A percentile compares a stretch with the other conserved stretches of the same genome.
These are phyloP conservation scores for Punctularia strigosozonata DNA, from an alignment of 768 basidiomycete genomes.

Conservation along the genomic window DNA sequence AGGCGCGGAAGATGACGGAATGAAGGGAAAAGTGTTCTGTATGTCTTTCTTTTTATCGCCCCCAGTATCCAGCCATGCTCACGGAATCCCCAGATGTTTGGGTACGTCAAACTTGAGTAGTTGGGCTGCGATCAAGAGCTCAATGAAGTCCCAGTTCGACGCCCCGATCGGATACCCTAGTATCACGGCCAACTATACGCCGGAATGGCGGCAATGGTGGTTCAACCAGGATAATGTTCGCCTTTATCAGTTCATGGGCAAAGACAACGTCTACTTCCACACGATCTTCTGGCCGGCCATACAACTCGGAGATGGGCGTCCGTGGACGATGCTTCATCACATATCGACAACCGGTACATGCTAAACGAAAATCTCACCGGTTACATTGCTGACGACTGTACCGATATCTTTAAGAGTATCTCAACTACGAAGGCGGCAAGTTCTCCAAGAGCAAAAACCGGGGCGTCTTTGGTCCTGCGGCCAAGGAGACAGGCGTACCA, in stretches of 20 bases:
- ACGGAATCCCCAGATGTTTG: slow-evolving; percentile 60
- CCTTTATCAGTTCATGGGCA: slow-evolving; percentile 99
- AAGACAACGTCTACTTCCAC: slow-evolving; percentile 99
- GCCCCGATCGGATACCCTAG: slow-evolving; percentile 95
- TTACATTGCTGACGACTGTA: neutral
- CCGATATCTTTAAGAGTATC: slow-evolving; percentile 51
- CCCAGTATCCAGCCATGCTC: neutral
- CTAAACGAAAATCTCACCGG: too few species aligned
- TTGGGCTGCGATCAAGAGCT: neutral
- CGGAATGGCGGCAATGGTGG: slow-evolving; percentile 98
- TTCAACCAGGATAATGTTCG: slow-evolving; percentile 80
- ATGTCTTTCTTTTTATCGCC: slow-evolving; percentile 28
- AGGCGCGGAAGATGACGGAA: slow-evolving; percentile 66
- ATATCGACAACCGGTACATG: slow-evolving; percentile 83
- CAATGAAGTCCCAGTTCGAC: slow-evolving; percentile 55
- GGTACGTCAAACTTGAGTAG: slow-evolving; percentile 38
- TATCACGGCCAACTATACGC: slow-evolving; percentile 91
- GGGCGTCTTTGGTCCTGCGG: slow-evolving; percentile 93
- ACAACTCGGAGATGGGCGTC: slow-evolving; percentile 76
- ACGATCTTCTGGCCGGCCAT: slow-evolving; percentile 90
- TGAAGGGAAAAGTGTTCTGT: slow-evolving; percentile 95
- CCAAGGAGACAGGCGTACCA: slow-evolving; percentile 87
- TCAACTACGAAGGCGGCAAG: slow-evolving; percentile 98
- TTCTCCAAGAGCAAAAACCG: slow-evolving; percentile 97
- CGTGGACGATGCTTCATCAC: slow-evolving; percentile 92